A percentile compares a stretch with the other conserved stretches of the same genome.
Evolutionary conservation across 768 basidiomycete species (phyloP).

Genomic region (Hygrocybe coccinea): DNA sequence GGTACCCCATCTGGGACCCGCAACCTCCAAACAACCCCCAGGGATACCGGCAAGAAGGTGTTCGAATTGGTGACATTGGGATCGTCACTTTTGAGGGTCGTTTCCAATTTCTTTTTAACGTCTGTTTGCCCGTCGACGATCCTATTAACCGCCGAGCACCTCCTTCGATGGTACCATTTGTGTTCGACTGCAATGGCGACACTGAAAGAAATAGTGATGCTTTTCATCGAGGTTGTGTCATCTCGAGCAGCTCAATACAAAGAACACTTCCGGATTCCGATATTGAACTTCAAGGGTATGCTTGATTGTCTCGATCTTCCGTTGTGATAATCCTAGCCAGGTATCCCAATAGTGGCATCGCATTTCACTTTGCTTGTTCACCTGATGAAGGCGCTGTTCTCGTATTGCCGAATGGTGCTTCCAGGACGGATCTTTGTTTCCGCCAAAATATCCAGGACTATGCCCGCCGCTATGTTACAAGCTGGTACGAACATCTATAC

Average conservation of each 20-base stretch:
- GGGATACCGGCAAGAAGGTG: conserved; percentile 18
- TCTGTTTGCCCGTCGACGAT: conserved; percentile 20
- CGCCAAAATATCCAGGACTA: not conserved
- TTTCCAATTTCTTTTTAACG: conserved; percentile 30
- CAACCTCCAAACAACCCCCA: not conserved
- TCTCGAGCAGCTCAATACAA: not conserved
- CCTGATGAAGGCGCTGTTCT: not conserved
- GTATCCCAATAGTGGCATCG: not conserved
- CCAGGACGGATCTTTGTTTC: not conserved
- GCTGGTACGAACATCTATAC: not conserved
- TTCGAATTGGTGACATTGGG: conserved; percentile 30
- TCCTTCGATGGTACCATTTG: conserved; percentile 13
- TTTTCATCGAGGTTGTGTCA: not conserved
- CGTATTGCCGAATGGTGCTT: not conserved
- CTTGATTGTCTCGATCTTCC: not conserved
- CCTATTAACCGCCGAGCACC: conserved; percentile 25
- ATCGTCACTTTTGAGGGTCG: conserved; percentile 23
- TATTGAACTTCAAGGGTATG: not conserved
- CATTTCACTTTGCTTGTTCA: conserved; percentile 8
- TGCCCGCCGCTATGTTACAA: not conserved
- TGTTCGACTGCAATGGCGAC: not conserved
- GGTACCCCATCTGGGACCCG: not conserved
- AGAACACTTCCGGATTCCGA: not conserved
- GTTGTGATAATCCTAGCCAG: not conserved
- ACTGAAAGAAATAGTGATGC: not conserved